Evolutionary conservation across 2,329 filamentous ascomycete species (phyloP).

Genomic region (Colletotrichum sansevieriae): DNA sequence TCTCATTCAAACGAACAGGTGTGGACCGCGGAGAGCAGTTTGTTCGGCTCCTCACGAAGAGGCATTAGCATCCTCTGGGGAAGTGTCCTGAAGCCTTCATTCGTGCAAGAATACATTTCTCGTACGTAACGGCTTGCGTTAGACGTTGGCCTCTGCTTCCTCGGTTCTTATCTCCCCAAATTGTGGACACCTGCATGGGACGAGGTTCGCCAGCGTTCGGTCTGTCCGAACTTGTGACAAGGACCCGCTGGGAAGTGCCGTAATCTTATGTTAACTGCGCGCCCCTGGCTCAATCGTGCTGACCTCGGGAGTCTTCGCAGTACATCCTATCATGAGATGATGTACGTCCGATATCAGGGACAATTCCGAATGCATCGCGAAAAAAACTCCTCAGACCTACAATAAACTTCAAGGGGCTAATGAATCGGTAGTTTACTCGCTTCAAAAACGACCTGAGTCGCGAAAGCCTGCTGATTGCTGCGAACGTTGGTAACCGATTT

Average conservation of each 20-base stretch:
- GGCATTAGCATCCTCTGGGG: constrained; percentile 39
- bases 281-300: not conserved
- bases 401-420: not conserved
- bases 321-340: constrained; percentile 26
- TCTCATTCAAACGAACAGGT: constrained; percentile 20
- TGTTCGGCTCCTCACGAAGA: constrained; percentile 13
- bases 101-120: constrained; percentile 31
- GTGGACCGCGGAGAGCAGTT: not conserved
- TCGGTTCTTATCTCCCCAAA: constrained; percentile 40
- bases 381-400: not conserved
- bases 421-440: not conserved
- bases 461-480: too few relatives aligned
- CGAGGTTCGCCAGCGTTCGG: constrained; percentile 20
- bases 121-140: constrained; percentile 36
- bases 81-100: constrained; percentile 21
- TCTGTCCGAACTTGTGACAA: constrained; percentile 32
- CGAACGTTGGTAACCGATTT: not conserved
- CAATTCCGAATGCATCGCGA: constrained; percentile 1
- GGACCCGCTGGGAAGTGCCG: constrained; percentile 19
- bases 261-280: constrained; percentile 26
- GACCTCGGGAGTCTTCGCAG: constrained; percentile 20
- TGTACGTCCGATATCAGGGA: constrained; percentile 25
- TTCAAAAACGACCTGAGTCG: not conserved
- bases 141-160: constrained; percentile 38
- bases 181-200: constrained; percentile 19